These are phyloP conservation scores for Alternaria metachromatica DNA, from an alignment of 2,329 filamentous ascomycete genomes.

Conservation along the genomic window DNA sequence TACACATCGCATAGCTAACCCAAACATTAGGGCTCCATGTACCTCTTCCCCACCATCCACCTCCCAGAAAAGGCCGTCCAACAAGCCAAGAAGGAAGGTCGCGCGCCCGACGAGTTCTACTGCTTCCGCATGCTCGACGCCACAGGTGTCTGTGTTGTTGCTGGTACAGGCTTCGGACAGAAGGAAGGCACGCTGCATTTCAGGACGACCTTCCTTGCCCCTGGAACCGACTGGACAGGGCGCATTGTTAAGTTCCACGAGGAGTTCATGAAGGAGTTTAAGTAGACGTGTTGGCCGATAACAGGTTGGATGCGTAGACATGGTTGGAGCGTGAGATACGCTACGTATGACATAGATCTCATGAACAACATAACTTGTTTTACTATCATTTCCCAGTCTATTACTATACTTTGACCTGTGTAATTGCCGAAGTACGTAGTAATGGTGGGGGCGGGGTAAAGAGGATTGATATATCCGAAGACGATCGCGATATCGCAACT, in stretches of 20 bases:
- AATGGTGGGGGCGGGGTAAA: constrained; percentile 3
- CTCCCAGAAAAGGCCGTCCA: constrained; percentile 77
- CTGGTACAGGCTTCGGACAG: constrained; percentile 93
- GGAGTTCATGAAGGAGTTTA: constrained; percentile 86
- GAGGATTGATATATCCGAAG: neutral
- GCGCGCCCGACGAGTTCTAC: constrained; percentile 90
- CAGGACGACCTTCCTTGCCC: constrained; percentile 94
- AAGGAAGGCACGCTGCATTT: constrained; percentile 91
- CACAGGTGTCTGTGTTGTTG: constrained; percentile 92
- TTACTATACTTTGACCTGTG: neutral
- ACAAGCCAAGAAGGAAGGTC: constrained; percentile 75
- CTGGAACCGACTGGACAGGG: constrained; percentile 92
- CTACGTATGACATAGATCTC: neutral
- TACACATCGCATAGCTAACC: constrained; percentile 2
- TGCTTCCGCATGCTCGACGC: constrained; percentile 88
- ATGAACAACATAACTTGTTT: neutral
- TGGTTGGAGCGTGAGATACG: neutral
- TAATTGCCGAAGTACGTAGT: neutral
- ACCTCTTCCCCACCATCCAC: constrained; percentile 94
- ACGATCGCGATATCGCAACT: constrained; percentile 7
- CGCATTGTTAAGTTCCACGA: constrained; percentile 88
- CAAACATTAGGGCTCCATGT: constrained; percentile 77
- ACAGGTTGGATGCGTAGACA: neutral
- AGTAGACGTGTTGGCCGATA: constrained; percentile 20
- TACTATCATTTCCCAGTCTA: no score